Conservation (phyloP, 2,329 filamentous ascomycete species). For the Pleurostoma richardsiae region DNA sequence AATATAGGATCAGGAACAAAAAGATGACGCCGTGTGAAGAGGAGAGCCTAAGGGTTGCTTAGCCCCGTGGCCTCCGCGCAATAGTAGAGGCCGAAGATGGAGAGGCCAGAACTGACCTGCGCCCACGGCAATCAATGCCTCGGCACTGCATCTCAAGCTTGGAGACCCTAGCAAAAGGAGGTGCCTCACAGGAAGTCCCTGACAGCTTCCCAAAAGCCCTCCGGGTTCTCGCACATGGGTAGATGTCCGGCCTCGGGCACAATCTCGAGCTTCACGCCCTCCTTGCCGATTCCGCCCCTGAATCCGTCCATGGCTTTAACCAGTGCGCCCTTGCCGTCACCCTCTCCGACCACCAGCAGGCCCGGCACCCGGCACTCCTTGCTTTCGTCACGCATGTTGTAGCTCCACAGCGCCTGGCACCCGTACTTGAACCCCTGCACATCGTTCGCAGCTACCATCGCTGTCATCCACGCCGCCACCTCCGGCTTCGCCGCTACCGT, state of each 20-base stretch:
- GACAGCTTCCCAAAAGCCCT: constrained; percentile 61
- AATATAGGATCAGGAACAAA: too few species aligned
- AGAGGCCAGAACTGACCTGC: too few species aligned
- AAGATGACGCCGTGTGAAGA: too few species aligned
- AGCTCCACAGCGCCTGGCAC: constrained; percentile 67
- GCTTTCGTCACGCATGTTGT: constrained; percentile 59
- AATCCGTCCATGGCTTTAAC: constrained; percentile 78
- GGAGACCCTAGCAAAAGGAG: too few species aligned
- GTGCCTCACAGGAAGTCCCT: constrained; percentile 44
- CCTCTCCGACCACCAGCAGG: constrained; percentile 66
- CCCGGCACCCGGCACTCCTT: constrained; percentile 50
- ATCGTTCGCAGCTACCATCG: constrained; percentile 65
- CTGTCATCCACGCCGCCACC: constrained; percentile 51
- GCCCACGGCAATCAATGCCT: too few species aligned
- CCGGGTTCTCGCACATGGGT: constrained; percentile 75
- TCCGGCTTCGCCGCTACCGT: constrained; percentile 39
- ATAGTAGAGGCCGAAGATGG: too few species aligned
- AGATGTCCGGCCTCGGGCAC: constrained; percentile 72
- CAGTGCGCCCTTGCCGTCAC: constrained; percentile 65
- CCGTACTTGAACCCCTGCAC: constrained; percentile 64
- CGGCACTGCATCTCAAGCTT: too few species aligned
- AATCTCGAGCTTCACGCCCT: constrained; percentile 54
- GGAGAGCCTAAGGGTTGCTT: too few species aligned
- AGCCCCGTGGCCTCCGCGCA: too few species aligned
- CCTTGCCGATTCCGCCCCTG: constrained; percentile 49